Percentiles rank a stretch among this genome's conserved stretches.
Conservation (phyloP, 176 grass and related monocot species). For the Bothriochloa decipiens region DNA sequence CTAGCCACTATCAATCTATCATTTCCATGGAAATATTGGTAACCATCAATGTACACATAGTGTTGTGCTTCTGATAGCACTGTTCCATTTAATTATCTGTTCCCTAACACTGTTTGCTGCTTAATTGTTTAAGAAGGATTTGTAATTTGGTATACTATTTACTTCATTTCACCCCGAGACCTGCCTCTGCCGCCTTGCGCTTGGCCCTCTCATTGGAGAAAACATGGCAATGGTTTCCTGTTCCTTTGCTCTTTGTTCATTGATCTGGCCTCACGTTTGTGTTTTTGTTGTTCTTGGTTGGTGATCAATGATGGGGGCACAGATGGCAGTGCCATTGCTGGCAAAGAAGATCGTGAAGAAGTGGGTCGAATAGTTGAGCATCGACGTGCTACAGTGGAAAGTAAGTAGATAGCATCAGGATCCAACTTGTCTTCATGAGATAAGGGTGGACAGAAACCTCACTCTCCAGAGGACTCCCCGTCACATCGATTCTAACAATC, state of each 20-base stretch:
- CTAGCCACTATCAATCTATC: neutral
- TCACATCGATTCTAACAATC: no score
- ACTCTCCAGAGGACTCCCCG: no score
- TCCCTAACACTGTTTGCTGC: neutral
- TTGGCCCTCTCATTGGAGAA: neutral
- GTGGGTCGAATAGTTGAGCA: neutral
- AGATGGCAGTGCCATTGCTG: neutral
- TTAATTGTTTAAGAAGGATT: neutral
- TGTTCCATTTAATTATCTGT: slow-evolving; percentile 2
- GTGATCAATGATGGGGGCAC: neutral
- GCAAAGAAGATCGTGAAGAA: neutral
- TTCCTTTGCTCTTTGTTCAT: no score
- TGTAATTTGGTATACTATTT: neutral
- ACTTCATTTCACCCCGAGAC: neutral
- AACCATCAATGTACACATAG: neutral
- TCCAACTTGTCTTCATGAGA: no score
- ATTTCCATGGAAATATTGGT: slow-evolving; percentile 22
- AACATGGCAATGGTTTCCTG: neutral
- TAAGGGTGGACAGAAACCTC: no score
- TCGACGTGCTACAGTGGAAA: neutral
- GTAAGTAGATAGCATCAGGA: neutral
- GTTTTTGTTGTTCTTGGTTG: neutral
- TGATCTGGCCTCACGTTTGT: neutral
- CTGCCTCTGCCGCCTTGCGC: neutral
- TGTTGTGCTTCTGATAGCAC: neutral